Percentiles rank a stretch among this genome's conserved stretches.
Conservation (phyloP, 2,329 filamentous ascomycete species). For the Fusarium irregulare region DNA sequence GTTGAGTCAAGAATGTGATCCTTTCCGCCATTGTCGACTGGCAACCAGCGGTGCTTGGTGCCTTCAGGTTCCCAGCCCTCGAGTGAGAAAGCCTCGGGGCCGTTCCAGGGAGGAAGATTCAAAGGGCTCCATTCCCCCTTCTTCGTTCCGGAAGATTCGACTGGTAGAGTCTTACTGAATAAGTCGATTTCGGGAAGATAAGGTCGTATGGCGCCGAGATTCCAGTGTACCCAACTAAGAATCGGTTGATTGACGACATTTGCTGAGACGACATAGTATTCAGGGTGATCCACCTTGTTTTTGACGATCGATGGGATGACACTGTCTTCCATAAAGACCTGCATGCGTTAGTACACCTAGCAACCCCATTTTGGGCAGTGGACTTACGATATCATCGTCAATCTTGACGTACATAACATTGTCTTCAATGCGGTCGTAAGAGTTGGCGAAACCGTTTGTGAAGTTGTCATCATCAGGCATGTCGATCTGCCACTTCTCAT, state of each 20-base stretch:
- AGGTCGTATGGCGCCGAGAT: conserved; percentile 62
- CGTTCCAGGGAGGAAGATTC: conserved; percentile 50
- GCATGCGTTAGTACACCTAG: neutral
- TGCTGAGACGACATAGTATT: conserved; percentile 63
- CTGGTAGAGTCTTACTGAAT: conserved; percentile 30
- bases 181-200: conserved; percentile 62
- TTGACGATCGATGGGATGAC: conserved; percentile 65
- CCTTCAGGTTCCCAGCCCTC: conserved; percentile 52
- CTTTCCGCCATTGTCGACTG: conserved; percentile 47
- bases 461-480: conserved; percentile 47
- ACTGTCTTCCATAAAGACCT: conserved; percentile 54
- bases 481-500: conserved; percentile 54
- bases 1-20: conserved; percentile 56
- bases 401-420: conserved; percentile 57
- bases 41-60: conserved; percentile 63
- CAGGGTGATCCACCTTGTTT: conserved; percentile 62
- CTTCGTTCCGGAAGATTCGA: conserved; percentile 41
- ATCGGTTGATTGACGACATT: conserved; percentile 68
- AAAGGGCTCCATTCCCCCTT: conserved; percentile 54
- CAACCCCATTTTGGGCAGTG: fast-evolving
- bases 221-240: conserved; percentile 65
- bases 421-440: conserved; percentile 60
- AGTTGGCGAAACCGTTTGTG: conserved; percentile 50
- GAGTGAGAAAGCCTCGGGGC: conserved; percentile 45
- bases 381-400: conserved; percentile 53